These are phyloP conservation scores for Dalbergia cultrata DNA, from an alignment of 306 rosid genomes.

Conservation along the genomic window DNA sequence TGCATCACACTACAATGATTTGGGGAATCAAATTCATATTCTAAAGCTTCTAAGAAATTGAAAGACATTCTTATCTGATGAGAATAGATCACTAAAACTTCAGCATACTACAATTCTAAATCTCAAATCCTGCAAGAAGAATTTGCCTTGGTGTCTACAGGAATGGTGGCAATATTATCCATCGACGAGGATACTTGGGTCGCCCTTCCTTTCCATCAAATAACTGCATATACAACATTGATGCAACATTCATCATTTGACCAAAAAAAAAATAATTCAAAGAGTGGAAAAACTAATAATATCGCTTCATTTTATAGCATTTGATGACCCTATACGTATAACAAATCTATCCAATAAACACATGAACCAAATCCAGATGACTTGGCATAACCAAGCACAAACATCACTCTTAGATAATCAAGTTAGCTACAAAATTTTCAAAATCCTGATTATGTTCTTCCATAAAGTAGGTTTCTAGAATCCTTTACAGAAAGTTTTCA, in stretches of 20 bases:
- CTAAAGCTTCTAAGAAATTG: constrained; percentile 31
- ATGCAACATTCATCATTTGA: constrained; percentile 14
- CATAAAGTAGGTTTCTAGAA: neutral
- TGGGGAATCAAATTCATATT: constrained; percentile 33
- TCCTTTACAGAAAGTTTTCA: constrained; percentile 27
- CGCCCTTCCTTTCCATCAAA: constrained; percentile 95
- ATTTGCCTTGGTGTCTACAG: constrained; percentile 62
- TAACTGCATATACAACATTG: constrained; percentile 63
- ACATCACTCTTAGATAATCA: constrained; percentile 15
- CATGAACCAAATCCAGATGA: neutral
- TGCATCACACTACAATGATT: constrained; percentile 22
- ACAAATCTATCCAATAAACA: constrained; percentile 1
- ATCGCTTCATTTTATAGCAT: constrained; percentile 22
- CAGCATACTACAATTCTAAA: constrained; percentile 47
- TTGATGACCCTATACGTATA: neutral
- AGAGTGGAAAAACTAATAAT: neutral
- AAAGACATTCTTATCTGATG: constrained; percentile 41
- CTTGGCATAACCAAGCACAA: constrained; percentile 20
- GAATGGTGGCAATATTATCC: constrained; percentile 93
- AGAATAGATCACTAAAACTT: constrained; percentile 32
- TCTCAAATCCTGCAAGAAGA: constrained; percentile 18
- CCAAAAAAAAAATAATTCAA: neutral
- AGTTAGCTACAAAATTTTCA: neutral
- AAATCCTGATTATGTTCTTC: neutral
- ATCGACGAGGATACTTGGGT: constrained; percentile 93